A percentile compares a stretch with the other conserved stretches of the same genome.
These are phyloP conservation scores for Kitagawia praeruptora DNA, from an alignment of 129 eudicot genomes.

Conservation along the genomic window DNA sequence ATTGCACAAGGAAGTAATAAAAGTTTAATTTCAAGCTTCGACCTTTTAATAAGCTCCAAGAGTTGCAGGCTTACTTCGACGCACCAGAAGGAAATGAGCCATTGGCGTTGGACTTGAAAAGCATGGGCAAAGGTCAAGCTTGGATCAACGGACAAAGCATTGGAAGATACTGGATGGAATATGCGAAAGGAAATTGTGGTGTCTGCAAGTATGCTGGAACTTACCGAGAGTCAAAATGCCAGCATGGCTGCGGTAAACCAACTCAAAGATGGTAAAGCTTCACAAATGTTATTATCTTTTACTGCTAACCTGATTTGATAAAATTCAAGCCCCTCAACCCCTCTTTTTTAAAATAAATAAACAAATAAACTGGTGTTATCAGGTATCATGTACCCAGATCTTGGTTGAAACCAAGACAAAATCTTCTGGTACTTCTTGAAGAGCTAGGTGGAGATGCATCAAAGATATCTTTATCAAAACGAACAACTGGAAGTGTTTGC, in stretches of 20 bases:
- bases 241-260: slow-evolving; percentile 69
- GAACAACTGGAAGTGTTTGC: slow-evolving; percentile 46
- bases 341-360: background rate
- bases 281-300: background rate
- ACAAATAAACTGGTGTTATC: background rate
- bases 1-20: background rate
- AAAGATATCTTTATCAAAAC: slow-evolving; percentile 58
- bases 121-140: slow-evolving; percentile 78
- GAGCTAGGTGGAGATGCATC: slow-evolving; percentile 82
- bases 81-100: slow-evolving; percentile 74
- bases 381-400: slow-evolving; percentile 98
- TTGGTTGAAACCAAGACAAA: slow-evolving; percentile 64
- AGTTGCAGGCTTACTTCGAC: slow-evolving; percentile 64
- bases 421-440: slow-evolving; percentile 68
- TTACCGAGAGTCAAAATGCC: slow-evolving; percentile 61
- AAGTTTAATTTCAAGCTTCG: background rate
- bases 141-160: slow-evolving; percentile 93
- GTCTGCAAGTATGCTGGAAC: slow-evolving; percentile 57
- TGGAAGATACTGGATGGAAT: slow-evolving; percentile 70
- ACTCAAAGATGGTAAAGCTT: slow-evolving; percentile 64
- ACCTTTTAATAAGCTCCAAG: background rate
- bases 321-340: background rate
- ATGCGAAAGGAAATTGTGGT: slow-evolving; percentile 60
- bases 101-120: slow-evolving; percentile 63
- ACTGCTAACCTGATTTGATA: background rate